These are phyloP conservation scores for Xanthoparmelia taractica DNA, from an alignment of 495 filamentous ascomycete species.

Conservation along the genomic window DNA sequence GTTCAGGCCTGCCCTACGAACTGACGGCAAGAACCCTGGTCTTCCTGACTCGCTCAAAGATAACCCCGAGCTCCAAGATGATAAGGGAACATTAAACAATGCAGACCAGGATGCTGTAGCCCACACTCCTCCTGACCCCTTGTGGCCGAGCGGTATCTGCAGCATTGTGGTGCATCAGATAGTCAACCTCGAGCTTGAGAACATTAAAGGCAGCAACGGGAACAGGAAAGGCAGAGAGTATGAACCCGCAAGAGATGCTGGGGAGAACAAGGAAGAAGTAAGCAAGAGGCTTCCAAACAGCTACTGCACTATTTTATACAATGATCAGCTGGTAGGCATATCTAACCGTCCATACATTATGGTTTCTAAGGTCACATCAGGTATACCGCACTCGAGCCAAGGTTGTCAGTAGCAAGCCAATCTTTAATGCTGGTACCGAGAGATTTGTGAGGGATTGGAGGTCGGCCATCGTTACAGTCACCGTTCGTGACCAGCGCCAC, in stretches of 20 bases:
- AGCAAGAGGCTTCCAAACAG: conserved; percentile 70
- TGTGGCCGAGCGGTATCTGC: conserved; percentile 86
- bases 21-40: conserved; percentile 73
- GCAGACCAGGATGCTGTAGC: conserved; percentile 73
- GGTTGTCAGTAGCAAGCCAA: conserved; percentile 84
- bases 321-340: conserved; percentile 65
- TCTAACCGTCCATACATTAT: neutral
- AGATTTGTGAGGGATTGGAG: conserved; percentile 94
- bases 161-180: conserved; percentile 86
- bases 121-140: conserved; percentile 84
- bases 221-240: conserved; percentile 74
- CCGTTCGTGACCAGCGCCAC: conserved; percentile 78
- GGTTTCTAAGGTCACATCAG: conserved; percentile 25
- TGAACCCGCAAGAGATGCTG: conserved; percentile 80
- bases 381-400: conserved; percentile 86
- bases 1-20: conserved; percentile 71
- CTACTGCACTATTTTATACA: conserved; percentile 85
- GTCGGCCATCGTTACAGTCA: conserved; percentile 74
- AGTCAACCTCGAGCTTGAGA: conserved; percentile 81
- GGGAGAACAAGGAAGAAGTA: conserved; percentile 74
- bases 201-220: conserved; percentile 61
- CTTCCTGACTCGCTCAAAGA: conserved; percentile 66
- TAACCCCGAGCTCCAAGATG: conserved; percentile 73
- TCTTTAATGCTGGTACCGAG: conserved; percentile 94
- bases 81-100: conserved; percentile 71